Conservation (phyloP, 176 grass and related monocot species). For the Pontederia crassipes region DNA sequence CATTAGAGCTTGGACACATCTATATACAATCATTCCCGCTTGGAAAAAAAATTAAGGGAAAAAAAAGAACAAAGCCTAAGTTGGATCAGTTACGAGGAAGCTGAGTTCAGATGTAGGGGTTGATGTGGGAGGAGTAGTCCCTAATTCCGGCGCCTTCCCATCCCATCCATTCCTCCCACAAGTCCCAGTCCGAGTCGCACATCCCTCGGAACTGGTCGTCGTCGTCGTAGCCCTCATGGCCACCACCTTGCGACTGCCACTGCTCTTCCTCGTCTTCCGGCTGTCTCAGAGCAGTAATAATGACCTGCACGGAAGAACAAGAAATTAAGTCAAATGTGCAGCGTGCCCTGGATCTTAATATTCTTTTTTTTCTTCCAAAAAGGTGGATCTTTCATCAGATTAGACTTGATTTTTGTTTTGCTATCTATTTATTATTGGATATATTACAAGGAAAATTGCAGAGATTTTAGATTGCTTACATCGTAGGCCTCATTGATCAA, state of each 20-base stretch:
- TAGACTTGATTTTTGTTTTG: not conserved
- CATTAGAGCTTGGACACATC: too few species aligned
- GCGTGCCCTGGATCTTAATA: too few species aligned
- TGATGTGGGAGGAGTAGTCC: conserved; percentile 23
- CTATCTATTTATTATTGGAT: not conserved
- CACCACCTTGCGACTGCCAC: not conserved
- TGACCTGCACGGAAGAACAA: not conserved
- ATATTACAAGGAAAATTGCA: not conserved
- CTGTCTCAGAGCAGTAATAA: conserved; percentile 2
- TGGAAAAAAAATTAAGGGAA: too few species aligned
- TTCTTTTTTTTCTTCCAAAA: too few species aligned
- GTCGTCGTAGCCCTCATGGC: not conserved
- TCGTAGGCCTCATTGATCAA: conserved; percentile 35
- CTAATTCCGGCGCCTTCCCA: conserved; percentile 21
- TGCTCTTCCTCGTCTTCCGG: not conserved
- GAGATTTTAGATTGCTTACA: conserved; percentile 10
- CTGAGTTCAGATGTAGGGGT: conserved; percentile 15
- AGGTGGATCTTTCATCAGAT: not conserved
- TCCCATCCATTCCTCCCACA: conserved; percentile 26
- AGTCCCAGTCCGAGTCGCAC: conserved; percentile 17
- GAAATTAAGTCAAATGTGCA: not conserved
- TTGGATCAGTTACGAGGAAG: too few species aligned
- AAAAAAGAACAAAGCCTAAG: too few species aligned
- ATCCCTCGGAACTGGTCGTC: conserved; percentile 7
- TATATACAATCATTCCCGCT: too few species aligned